Evolutionary conservation across 179 eudicot species (phyloP), one percentile per base, ranked within the genome.

Genomic region (Amaranthus tricolor): DNA sequence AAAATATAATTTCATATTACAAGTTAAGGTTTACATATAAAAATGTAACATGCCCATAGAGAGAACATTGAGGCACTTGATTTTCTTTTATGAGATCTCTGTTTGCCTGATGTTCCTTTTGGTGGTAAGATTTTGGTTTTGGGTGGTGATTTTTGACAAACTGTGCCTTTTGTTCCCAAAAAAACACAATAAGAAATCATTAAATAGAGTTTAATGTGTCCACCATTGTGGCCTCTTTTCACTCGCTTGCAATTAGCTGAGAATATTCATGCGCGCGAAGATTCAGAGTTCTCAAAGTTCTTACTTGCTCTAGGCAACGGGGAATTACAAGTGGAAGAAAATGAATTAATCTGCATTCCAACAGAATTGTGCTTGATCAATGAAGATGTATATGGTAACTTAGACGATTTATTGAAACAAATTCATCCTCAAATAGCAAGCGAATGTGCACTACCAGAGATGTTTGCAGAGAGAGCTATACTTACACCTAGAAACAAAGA

Each of bases 401-500:
- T 24, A 24, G 31, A 24, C 31, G 31, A 24, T 24, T 24, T 24
- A 2, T 24, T 24, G 31, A 24, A 24, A 24, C 31, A 24, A 24
- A 24, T 24, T 24, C 2, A 24, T 24, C 31, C 31, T 24, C 31
- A 24, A 24, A 0, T 24, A 24, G 1, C 62, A 45, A 45, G 43
- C 58, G 5, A 3, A 13, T 13, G 58, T 55, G 19, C 58, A 55
- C 16, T 55, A 5, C 58, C 58, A 15, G 3, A 7, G 4, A 13
- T 13, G 6, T 13, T 55, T 55, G 6, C 5, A 2, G 19, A 6
- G 19, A 2, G 6, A 4, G 6, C 58, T 19, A 0, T 58, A 58
- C 62, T 73, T n/a, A 59, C 57, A 21, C 68, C 76, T 2, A 17
- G 2, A 44, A 77, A 77, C 63, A 69, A 70, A 8, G 56, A 70